Base-by-base conservation (phyloP, 2,329 filamentous ascomycete genomes). In the Bisporella sp. region DNA sequence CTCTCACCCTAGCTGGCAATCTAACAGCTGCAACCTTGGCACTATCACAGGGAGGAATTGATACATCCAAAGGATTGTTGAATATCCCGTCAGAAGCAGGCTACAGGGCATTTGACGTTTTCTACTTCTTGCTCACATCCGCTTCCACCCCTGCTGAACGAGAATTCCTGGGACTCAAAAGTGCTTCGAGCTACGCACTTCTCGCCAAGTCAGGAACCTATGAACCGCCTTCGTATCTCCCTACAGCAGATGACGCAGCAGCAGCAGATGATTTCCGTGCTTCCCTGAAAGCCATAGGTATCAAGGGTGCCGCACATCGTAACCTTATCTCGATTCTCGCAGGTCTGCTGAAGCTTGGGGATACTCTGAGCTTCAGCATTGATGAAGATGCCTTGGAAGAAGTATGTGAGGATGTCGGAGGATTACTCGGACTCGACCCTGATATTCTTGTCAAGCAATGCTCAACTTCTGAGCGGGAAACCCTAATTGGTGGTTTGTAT, bases 71-170 rank as follows among this genome's bases (percentile, higher is more conserved):
- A 55, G 93, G 92, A 41, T 74, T 99, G 8, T 73, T 96, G 12
- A 82, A 87, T 50, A 81, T 99, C 12, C 88, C 93, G 0, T 69
- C 82, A 0, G 83, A 96, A 64, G 64, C 82, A 5, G 93, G 93
- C 9, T 89, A 89, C 68, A 84, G 93, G 55, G 93, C 92, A 4
- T 99, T 99, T 60, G 92, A 99, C 64, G 93, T 95, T 46, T 97
- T 99, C 65, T 97, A 99, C 71, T 97, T 96, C 62, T 81, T 99
- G 1, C 77, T 97, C 41, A 95, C 91, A 0, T 90, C 87, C n/a
- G 87, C 88, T 1, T 95, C 93, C 0, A 93, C 89, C 1, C 82
- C 86, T 4, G 85, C 89, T 1, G 93, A 99, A 70, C 78, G 89
- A 50, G 92, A 97, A 65, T 95, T 91, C 54, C 73, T 99, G 11